phyloP scores from a whole-genome alignment of 176 grass and related monocot genomes.

The Elaeis guineensis region DNA sequence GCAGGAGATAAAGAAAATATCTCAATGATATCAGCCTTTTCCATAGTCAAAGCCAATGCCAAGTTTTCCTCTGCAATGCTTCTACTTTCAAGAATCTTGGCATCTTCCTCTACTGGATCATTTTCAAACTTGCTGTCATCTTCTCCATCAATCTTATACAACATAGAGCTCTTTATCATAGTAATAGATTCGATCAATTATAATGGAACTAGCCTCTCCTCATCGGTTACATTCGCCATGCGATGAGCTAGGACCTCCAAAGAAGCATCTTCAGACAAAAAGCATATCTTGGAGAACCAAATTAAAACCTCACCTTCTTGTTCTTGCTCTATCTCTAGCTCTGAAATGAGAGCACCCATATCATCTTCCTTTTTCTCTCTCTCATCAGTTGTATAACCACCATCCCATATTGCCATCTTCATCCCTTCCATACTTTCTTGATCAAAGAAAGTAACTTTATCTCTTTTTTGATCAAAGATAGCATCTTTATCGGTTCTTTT shows the following conservation, averaged over 20 bases:
- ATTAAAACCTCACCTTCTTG: constrained; percentile 36
- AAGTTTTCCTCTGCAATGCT: constrained; percentile 28
- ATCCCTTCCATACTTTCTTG: constrained; percentile 7
- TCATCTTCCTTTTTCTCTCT: neutral
- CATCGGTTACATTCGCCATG: constrained; percentile 14
- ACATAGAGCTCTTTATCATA: neutral
- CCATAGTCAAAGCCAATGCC: constrained; percentile 17
- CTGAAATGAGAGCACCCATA: neutral
- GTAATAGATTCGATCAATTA: constrained; percentile 41
- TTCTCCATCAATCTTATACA: constrained; percentile 9
- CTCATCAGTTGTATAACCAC: neutral
- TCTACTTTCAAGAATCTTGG: neutral
- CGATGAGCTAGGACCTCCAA: constrained; percentile 8
- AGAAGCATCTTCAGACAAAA: constrained; percentile 26
- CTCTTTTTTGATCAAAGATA: constrained; percentile 6
- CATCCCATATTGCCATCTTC: constrained; percentile 19
- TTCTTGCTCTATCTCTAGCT: neutral
- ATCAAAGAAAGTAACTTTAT: no score
- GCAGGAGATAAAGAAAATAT: no score
- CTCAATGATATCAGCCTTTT: neutral
- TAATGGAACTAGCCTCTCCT: constrained; percentile 28
- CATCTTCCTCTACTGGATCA: constrained; percentile 1
- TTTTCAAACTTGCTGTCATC: constrained; percentile 18
- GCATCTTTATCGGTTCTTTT: constrained; percentile 12
- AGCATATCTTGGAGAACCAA: constrained; percentile 39